Percentiles rank a stretch among this genome's conserved stretches.
phyloP scores from a whole-genome alignment of 768 basidiomycete genomes.

The Lactarius hengduanensis region DNA sequence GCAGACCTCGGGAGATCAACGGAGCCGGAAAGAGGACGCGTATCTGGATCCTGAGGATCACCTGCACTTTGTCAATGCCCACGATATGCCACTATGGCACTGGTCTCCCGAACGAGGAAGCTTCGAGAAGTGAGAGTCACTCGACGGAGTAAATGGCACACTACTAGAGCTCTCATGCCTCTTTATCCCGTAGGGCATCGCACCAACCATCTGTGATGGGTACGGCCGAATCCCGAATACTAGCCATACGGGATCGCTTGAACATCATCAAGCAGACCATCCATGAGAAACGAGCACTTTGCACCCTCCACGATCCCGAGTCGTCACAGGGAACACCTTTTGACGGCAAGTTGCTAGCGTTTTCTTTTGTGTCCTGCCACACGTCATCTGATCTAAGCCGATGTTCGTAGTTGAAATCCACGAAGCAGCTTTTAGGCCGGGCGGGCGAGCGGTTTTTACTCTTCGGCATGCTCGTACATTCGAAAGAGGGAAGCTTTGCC shows the following conservation, averaged over 20 bases:
- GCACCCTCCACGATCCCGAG: slow-evolving; percentile 93
- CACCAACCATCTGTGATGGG: slow-evolving; percentile 70
- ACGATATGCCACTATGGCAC: slow-evolving; percentile 93
- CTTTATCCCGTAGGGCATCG: slow-evolving; percentile 43
- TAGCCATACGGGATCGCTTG: slow-evolving; percentile 78
- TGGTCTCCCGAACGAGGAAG: slow-evolving; percentile 85
- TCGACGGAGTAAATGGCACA: neutral
- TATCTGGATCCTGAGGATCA: slow-evolving; percentile 78
- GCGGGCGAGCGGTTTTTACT: slow-evolving; percentile 88
- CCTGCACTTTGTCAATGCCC: slow-evolving; percentile 81
- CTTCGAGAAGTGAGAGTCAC: slow-evolving; percentile 71
- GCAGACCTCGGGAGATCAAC: slow-evolving; percentile 59
- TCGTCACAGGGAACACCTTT: slow-evolving; percentile 78
- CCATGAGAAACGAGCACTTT: slow-evolving; percentile 94
- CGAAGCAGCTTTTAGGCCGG: slow-evolving; percentile 92
- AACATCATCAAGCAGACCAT: slow-evolving; percentile 92
- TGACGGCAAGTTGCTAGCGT: slow-evolving; percentile 59
- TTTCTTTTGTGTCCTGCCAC: neutral
- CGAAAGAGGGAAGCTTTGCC: slow-evolving; percentile 83
- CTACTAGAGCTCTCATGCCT: slow-evolving; percentile 17
- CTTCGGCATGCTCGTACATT: slow-evolving; percentile 87
- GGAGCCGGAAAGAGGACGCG: slow-evolving; percentile 51
- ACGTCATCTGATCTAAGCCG: slow-evolving; percentile 11
- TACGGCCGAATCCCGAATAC: slow-evolving; percentile 76
- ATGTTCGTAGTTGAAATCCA: slow-evolving; percentile 75